Base-by-base conservation (phyloP, 176 grass and related monocot species). In the Phragmites australis region DNA sequence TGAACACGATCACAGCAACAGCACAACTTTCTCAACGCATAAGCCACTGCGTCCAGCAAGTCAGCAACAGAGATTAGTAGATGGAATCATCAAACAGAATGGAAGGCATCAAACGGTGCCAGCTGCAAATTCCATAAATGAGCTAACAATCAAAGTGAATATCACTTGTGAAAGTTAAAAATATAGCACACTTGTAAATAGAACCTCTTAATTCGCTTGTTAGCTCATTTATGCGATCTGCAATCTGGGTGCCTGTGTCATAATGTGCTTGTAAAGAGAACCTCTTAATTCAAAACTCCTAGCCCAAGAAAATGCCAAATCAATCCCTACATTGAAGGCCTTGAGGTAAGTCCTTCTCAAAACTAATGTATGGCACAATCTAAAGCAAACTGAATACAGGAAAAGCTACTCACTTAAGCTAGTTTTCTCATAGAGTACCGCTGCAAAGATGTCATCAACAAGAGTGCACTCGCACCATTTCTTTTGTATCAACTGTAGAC, bases 61-160 rank as follows among this genome's bases (percentile, higher is more conserved):
- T 78, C 46, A 41, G 21, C 29, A 69, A 45, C 72, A 64, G 16
- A 71, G 18, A 87, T 15, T 30, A 73, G 16, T 18, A 46, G 32
- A 37, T 78, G 55, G 30, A 72, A 21, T 55, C 51, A n/a, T 45
- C 49, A 52, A 43, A 16, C 23, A 52, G 22, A 77, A 62, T 71
- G 45, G 21, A 78, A 77, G 0, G 8, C 60, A 49, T 30, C 42
- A 83, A 71, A 32, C 51, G 1, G 18, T 71, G 61, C 18, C 23
- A 44, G 8, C 9, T 48, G 56, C 48, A 68, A 56, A 46, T n/a
- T 71, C 68, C 57, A 72, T 12, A 64, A 18, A 72, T 74, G 3
- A n/a, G 15, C 37, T 46, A 66, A 65, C 21, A 40, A 60, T 76
- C 15, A 30, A 48, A 77, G 21, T 62, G 15, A 68, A 37, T 16